Evolutionary conservation across 2,329 filamentous ascomycete genomes (phyloP).

Genomic region (Hymenoscyphus fructigenus): DNA sequence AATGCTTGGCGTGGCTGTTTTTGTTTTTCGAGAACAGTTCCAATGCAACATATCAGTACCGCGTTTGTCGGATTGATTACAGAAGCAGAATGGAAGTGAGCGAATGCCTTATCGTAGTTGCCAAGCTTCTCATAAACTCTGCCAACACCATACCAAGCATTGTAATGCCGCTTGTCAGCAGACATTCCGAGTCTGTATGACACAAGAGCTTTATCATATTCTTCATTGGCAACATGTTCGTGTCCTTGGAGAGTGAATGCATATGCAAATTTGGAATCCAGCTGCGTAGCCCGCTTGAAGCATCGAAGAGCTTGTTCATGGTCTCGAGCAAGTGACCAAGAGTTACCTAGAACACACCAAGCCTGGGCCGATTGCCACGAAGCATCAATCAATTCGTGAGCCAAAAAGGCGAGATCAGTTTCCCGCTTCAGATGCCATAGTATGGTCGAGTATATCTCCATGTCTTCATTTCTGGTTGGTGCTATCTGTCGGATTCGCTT

Average conservation of each 20-base stretch:
- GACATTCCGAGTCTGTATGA: conserved; percentile 84
- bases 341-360: conserved; percentile 94
- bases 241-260: conserved; percentile 95
- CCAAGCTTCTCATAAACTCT: conserved; percentile 86
- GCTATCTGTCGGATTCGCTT: conserved; percentile 74
- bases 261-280: conserved; percentile 89
- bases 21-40: conserved; percentile 83
- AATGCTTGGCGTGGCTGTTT: conserved; percentile 79
- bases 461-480: conserved; percentile 83
- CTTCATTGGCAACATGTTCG: conserved; percentile 93
- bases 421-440: conserved; percentile 97
- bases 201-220: conserved; percentile 90
- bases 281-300: conserved; percentile 90
- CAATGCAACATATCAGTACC: conserved; percentile 89
- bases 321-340: conserved; percentile 87
- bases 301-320: conserved; percentile 93
- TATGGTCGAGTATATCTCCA: conserved; percentile 98
- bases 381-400: conserved; percentile 83
- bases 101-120: conserved; percentile 86
- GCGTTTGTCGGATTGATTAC: conserved; percentile 92
- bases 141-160: conserved; percentile 92
- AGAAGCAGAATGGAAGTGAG: conserved; percentile 85
- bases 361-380: conserved; percentile 90
- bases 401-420: conserved; percentile 85
- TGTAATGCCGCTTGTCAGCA: conserved; percentile 88